Evolutionary conservation across 2,329 filamentous ascomycete species (phyloP), one percentile per base, ranked within the genome.

Genomic region (Incumbomyces lentus): DNA sequence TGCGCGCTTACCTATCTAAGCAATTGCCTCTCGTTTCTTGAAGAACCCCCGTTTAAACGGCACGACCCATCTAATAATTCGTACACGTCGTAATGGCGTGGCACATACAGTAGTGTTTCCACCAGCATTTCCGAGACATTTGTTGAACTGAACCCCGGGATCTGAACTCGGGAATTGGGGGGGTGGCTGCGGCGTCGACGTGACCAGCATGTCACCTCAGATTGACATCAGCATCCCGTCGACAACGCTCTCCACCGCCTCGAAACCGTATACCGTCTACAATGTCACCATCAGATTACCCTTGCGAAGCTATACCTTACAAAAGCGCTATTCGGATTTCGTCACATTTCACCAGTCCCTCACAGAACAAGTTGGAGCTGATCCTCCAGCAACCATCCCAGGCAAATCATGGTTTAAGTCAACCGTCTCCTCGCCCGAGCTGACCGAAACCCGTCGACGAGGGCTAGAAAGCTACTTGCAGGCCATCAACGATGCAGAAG

Each of bases 301-400:
- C 1, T 71, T 81, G 29, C 73, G 76, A 46, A 73, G 75, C 40
- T 74, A 75, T 54, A 75, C 70, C 36, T 62, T 79, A 46, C 69
- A 68, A 38, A 82, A 82, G 60, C 77, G 79, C 54, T 82, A 81
- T 66, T 79, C 76, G 43, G 78, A 82, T 62, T 82, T 82, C 62
- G 60, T 67, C 36, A 57, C 68, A 45, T 73, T 82, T 47, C 70
- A 82, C 61, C 60, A 61, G 2, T 62, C 68, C 2, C 66, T 82
- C 6, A 64, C 64, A 30, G 65, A 68, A 17, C 70, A 78, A 53
- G 69, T 72, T 6, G 71, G 69, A 52, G 51, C 63, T 10, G 55
- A 73, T 7, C 77, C 78, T 2, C 78, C 79, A 0, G 64, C 64
- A 0, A 54, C 74, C 0, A 65, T 81, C 0, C 79, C 79, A 1